phyloP scores from a whole-genome alignment of 2,329 filamentous ascomycete species.

The Leptosphaerulina australis region DNA sequence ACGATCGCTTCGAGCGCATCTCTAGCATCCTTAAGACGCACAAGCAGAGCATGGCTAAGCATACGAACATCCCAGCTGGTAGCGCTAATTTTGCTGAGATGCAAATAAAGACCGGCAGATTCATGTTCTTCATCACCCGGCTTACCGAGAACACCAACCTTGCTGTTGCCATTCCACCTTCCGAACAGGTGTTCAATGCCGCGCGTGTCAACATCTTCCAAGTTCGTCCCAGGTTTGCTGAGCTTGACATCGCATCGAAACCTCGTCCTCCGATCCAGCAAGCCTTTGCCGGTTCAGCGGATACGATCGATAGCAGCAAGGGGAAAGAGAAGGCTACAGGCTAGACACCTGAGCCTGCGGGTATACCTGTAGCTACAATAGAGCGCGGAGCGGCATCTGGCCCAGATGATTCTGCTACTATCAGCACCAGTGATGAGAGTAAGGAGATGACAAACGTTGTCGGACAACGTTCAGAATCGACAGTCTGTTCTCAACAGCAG shows the following conservation, averaged over 20 bases:
- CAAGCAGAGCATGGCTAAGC: conserved; percentile 78
- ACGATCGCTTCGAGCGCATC: conserved; percentile 91
- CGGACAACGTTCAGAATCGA: background rate
- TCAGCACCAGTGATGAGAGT: background rate
- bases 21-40: conserved; percentile 99
- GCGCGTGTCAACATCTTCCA: conserved; percentile 90
- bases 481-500: background rate
- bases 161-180: conserved; percentile 86
- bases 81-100: conserved; percentile 81
- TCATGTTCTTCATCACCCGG: conserved; percentile 93
- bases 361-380: background rate
- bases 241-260: conserved; percentile 58
- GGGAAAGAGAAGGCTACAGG: conserved; percentile 25
- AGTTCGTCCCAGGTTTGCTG: conserved; percentile 79
- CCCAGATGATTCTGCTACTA: background rate
- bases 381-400: background rate
- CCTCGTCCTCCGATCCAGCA: conserved; percentile 46
- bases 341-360: background rate
- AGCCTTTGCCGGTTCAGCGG: conserved; percentile 44
- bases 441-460: background rate
- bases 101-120: conserved; percentile 78
- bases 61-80: conserved; percentile 79
- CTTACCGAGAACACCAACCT: conserved; percentile 98
- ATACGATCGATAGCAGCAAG: conserved; percentile 31
- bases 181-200: conserved; percentile 88